Evolutionary conservation across 2,329 filamentous ascomycete species (phyloP).

Genomic region (Fusarium sp.): DNA sequence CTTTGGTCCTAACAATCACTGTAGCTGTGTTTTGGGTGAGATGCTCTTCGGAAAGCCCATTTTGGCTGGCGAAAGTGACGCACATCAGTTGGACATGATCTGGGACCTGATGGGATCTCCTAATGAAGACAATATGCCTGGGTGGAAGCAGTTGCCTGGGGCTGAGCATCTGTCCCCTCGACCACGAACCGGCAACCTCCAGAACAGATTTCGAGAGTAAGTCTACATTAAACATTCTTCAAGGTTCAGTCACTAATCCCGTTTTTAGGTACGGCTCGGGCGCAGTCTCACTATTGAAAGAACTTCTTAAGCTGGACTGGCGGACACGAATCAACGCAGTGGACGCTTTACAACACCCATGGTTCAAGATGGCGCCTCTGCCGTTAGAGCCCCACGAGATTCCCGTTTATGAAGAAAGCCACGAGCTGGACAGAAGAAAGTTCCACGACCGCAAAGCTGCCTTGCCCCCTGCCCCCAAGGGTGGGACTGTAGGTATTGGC

Average conservation of each 20-base stretch:
- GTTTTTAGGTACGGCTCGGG: conserved; percentile 67
- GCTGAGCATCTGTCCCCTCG: conserved; percentile 77
- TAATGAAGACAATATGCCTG: conserved; percentile 90
- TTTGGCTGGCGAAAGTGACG: conserved; percentile 85
- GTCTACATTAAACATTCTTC: conserved; percentile 14
- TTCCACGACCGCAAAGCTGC: conserved; percentile 86
- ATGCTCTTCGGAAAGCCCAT: conserved; percentile 97
- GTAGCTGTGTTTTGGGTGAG: conserved; percentile 94
- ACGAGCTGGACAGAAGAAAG: conserved; percentile 93
- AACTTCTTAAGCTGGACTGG: conserved; percentile 90
- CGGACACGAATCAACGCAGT: conserved; percentile 87
- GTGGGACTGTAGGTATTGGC: conserved; percentile 86
- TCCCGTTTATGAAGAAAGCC: conserved; percentile 92
- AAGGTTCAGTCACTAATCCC: conserved; percentile 16
- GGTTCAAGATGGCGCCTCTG: conserved; percentile 81
- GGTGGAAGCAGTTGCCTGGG: conserved; percentile 83
- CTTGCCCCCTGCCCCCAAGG: conserved; percentile 88
- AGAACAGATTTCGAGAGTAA: conserved; percentile 77
- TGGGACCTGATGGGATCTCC: conserved; percentile 92
- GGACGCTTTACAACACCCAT: conserved; percentile 90
- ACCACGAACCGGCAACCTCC: conserved; percentile 69
- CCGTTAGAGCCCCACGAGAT: conserved; percentile 86
- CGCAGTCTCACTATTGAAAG: conserved; percentile 80
- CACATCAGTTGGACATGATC: conserved; percentile 90
- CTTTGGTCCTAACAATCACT: conserved; percentile 29